These are phyloP conservation scores for Talaromyces sp. DNA, from an alignment of 2,329 filamentous ascomycete species.

Conservation along the genomic window DNA sequence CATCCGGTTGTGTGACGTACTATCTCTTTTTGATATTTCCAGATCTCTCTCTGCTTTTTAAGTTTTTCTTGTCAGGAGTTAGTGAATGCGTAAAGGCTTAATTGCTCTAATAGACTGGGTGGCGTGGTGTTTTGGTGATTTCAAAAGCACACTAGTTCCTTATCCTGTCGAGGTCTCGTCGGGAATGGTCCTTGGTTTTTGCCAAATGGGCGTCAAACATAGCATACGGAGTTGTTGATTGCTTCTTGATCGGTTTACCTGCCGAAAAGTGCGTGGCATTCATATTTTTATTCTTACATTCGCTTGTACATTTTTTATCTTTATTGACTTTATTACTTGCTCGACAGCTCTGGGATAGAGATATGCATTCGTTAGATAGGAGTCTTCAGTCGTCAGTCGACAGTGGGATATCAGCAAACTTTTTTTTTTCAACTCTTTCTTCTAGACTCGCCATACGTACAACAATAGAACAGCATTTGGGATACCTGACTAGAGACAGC, in stretches of 20 bases:
- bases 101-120: conserved; percentile 15
- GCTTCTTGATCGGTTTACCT: background rate
- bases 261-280: background rate
- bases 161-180: background rate
- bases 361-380: conserved; percentile 5
- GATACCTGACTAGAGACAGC: background rate
- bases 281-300: conserved; percentile 10
- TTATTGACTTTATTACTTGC: background rate
- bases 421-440: background rate
- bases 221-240: conserved; percentile 14
- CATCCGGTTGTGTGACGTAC: background rate
- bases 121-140: conserved; percentile 14
- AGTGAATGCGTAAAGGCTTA: background rate
- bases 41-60: background rate
- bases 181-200: background rate
- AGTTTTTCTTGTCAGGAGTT: conserved; percentile 6
- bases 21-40: background rate
- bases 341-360: background rate
- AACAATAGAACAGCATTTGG: background rate
- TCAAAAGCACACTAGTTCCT: background rate
- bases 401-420: background rate
- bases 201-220: background rate
- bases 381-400: background rate
- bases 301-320: conserved; percentile 14
- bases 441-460: background rate